Conservation (phyloP, 345 rosid species). For the Lepidium aucheri region DNA sequence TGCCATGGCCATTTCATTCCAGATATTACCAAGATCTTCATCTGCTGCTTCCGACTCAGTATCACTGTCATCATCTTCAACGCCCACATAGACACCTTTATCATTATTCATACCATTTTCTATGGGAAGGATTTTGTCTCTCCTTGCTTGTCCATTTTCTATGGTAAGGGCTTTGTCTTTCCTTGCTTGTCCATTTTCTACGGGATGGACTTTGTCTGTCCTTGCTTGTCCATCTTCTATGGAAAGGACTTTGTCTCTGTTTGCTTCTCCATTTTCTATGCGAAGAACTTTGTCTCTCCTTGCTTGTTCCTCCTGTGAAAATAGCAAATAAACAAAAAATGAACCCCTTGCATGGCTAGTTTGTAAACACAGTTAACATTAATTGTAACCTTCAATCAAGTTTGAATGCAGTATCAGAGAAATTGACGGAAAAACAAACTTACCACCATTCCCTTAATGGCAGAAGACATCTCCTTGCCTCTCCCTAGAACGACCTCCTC, state of each 20-base stretch:
- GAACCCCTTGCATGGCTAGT: not conserved
- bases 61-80: slow-evolving; percentile 39
- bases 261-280: slow-evolving; percentile 15
- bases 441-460: slow-evolving; percentile 28
- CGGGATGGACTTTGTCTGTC: not conserved
- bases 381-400: not conserved
- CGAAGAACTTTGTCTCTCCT: slow-evolving; percentile 3
- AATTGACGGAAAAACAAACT: slow-evolving; percentile 14
- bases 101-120: slow-evolving; percentile 32
- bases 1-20: slow-evolving; percentile 77
- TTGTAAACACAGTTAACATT: not conserved
- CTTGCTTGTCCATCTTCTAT: slow-evolving; percentile 15
- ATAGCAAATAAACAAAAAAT: not conserved
- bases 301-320: slow-evolving; percentile 26
- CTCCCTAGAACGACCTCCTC: slow-evolving; percentile 46
- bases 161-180: slow-evolving; percentile 1
- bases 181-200: slow-evolving; percentile 15
- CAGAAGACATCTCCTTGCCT: slow-evolving; percentile 28
- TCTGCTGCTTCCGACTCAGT: slow-evolving; percentile 32
- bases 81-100: slow-evolving; percentile 63
- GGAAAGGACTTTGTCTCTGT: not conserved
- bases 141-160: slow-evolving; percentile 20
- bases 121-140: not conserved
- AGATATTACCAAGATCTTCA: slow-evolving; percentile 74
- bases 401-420: not conserved